Base-by-base conservation (phyloP, 2,329 filamentous ascomycete genomes). In the Sodiomyces alkalinus region DNA sequence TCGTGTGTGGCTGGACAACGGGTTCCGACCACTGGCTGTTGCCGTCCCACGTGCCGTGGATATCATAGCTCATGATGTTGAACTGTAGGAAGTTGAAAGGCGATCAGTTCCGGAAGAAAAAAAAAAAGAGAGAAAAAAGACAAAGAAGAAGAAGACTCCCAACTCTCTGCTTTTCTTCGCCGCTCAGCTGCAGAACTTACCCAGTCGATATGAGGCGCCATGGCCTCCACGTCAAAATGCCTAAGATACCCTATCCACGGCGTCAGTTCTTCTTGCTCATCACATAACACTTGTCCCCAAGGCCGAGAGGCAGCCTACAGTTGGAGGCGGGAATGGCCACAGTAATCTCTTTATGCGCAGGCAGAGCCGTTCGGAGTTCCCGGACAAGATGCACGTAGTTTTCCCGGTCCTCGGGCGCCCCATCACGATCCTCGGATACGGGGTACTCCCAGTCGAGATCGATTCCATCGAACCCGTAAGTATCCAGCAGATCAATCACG, bases 361-460 rank as follows among this genome's bases (percentile, higher is more conserved):
- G 16, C 19, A 32, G 4, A 6, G 19, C 20, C 7, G n/a, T 13
- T 14, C 24, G 12, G 6, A 32, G 18, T 14, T 28, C 19, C 13
- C 22, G 20, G 8, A 41, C 24, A 15, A 39, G 31, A 17, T 35
- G 25, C 5, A 40, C 17, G 22, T 52, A 53, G 31, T 49, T 43
- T 11, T 31, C 13, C 6, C 17, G 19, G 3, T 28, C 27, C n/a
- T 13, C 3, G 9, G 27, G 27, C 3, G 11, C 1, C 38, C 28
- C 41, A 1, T 41, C 41, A 11, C 51, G 30, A 18, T 44, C 43
- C 1, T 36, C 32, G 1, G 37, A 37, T 1, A 41, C 45, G 1
- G 52, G 52, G 30, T 62, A 61, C 30, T 61, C 58, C 60, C 59
- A 66, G 36, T 62, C 57, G 26, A 60, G 19, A 16, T 28, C 27